Evolutionary conservation across 148 eudicot genomes (phyloP), one percentile per base, ranked within the genome.

Genomic region (Pharnaceum exiguum): DNA sequence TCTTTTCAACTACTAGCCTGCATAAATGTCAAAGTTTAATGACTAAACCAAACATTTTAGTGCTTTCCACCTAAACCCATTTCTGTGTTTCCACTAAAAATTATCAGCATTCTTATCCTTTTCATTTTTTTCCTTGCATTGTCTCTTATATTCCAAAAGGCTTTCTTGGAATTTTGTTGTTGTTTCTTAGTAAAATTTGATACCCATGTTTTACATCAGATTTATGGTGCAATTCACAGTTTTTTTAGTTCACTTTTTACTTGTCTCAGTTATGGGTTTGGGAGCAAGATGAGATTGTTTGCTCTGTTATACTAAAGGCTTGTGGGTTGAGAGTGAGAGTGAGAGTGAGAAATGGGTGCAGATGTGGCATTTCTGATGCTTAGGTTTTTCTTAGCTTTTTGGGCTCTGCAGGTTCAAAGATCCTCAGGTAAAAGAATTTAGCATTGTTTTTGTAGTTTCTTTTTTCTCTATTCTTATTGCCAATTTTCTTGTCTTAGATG

Each of bases 371-470:
- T 76, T 43, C 25, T 64, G 51, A 27, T 71, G 54, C 31, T 78
- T 57, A 51, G 32, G 43, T 60, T 77, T 36, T 63, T 39, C 18
- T 37, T 71, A 4, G 25, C 74, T 73, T 37, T 74, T 19, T 22
- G 75, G 60, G 36, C 28, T 65, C 70, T 78, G 49, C 59, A 55
- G 19, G 30, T 68, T 60, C 85, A 63, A 59, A 78, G 74, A 78
- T 80, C 77, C 72, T 62, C 82, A 76, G 95, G 95, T 86, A 78
- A 62, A 26, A 33, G 57, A 28, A 51, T 46, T 69, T 70, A 63
- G n/a, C 25, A 27, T 38, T 31, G 5, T 27, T 11, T 6, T 7
- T 55, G 33, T 42, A 38, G 15, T 2, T 60, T 18, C 8, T 46
- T 31, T 51, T 36, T 2, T 45, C 29, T 18, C 2, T 3, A 39